A percentile compares a stretch with the other conserved stretches of the same genome.
Evolutionary conservation across 192 early-diverging fungal species (phyloP).

Genomic region (Coemansia sp.): DNA sequence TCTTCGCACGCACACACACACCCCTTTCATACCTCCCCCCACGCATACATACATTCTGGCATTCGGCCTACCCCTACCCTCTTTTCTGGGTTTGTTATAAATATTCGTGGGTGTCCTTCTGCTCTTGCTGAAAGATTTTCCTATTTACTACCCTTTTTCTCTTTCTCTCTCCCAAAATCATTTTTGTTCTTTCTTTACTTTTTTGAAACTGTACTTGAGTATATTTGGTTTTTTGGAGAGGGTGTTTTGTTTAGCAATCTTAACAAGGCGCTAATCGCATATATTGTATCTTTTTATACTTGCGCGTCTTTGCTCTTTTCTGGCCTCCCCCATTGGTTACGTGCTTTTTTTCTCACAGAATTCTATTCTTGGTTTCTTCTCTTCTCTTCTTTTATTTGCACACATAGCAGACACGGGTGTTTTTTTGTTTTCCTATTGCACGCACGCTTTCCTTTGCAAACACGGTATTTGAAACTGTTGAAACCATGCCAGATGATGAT

Average conservation of each 20-base stretch:
- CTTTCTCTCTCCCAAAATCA: background rate
- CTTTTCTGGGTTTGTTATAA: slow-evolving; percentile 4
- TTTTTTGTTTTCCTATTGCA: background rate
- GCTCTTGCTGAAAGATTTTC: background rate
- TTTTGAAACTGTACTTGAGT: background rate
- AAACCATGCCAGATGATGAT: background rate
- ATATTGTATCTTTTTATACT: background rate
- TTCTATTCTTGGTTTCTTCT: background rate
- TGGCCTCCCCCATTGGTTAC: background rate
- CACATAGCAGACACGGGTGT: background rate
- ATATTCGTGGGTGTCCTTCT: background rate
- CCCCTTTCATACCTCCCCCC: too few relatives aligned
- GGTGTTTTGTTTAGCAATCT: background rate
- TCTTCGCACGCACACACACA: background rate
- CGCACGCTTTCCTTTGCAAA: background rate
- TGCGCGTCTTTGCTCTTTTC: background rate
- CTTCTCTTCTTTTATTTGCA: background rate
- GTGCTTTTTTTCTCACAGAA: background rate
- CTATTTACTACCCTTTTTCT: background rate
- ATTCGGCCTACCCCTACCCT: background rate
- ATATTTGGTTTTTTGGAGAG: too few relatives aligned
- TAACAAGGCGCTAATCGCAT: background rate
- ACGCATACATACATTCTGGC: background rate
- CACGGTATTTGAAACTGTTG: background rate
- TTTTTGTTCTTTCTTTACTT: background rate